Evolutionary conservation across 306 rosid genomes (phyloP), one percentile per base, ranked within the genome.

Genomic region (Rosa lucieae): DNA sequence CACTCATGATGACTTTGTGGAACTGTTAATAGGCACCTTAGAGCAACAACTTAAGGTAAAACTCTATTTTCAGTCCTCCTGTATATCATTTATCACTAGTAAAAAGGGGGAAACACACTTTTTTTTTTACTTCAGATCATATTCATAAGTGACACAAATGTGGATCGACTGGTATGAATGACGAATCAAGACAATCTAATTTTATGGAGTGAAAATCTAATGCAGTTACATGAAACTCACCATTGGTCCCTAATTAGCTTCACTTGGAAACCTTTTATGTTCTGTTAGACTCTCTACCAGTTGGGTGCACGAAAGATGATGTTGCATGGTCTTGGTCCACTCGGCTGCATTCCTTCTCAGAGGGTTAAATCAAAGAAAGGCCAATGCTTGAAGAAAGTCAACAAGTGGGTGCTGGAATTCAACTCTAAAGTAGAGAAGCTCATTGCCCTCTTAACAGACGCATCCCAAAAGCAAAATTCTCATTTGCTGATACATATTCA

Each of bases 331-430:
- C 72, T 94, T 52, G 94, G 94, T 5, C 97, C 98, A 9, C 86
- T 92, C 0, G 98, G 98, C n/a, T 94, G 98, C 84, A 92, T 94
- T 82, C 97, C 98, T 40, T 94, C 98, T 15, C 97, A 94, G 58
- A 83, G 96, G 77, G 97, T 89, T 68, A 94, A 92, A 75, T 92
- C 98, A 59, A 90, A 51, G 77, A 74, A 1, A 37, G 86, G 97
- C 0, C 73, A 89, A 82, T 94, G 98, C 88, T 84, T 94, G 37
- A 84, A 79, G 73, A 81, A 82, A 68, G 93, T 94, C 5, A 94
- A 94, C 67, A 77, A 82, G 77, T 84, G 85, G 90, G 47, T 82
- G 43, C 73, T 46, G 3, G 76, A 80, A 11, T 87, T 87, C 85
- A 87, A 87, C 83, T 85, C 91, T 49, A 80, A 68, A 21, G 84